These are phyloP conservation scores for Neopestalotiopsis clavispora DNA, from an alignment of 2,329 filamentous ascomycete species.

Conservation along the genomic window DNA sequence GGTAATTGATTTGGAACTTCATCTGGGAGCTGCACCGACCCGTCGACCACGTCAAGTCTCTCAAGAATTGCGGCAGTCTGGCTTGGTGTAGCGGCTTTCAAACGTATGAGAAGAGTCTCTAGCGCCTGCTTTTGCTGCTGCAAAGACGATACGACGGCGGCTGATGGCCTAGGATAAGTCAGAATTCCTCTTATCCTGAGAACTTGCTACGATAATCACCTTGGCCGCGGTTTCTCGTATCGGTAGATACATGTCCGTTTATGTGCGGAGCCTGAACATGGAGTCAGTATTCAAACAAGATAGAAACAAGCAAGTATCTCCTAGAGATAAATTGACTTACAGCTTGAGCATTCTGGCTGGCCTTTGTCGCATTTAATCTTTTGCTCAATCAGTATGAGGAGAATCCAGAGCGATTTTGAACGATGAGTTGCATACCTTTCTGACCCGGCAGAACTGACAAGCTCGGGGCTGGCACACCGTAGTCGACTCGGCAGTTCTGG, in stretches of 20 bases:
- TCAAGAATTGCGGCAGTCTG: background rate
- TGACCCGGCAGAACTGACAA: conserved; percentile 5
- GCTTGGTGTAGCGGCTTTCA: background rate
- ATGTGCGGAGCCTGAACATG: background rate
- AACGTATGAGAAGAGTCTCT: background rate
- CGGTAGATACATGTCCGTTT: conserved; percentile 1
- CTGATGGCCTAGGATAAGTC: background rate
- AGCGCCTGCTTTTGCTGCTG: conserved; percentile 6
- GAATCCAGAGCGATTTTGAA: background rate
- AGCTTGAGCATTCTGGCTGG: conserved; percentile 8
- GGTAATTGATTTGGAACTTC: background rate
- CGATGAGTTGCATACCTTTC: background rate
- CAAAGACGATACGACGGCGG: conserved; percentile 3
- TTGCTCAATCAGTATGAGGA: background rate
- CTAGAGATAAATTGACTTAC: background rate
- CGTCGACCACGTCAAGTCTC: background rate
- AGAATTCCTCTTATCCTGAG: background rate
- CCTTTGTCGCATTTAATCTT: conserved; percentile 11
- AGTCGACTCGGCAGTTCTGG: background rate
- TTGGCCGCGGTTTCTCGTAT: conserved; percentile 8
- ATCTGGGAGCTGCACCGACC: background rate
- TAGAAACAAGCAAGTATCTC: background rate
- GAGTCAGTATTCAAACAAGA: background rate
- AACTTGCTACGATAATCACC: background rate
- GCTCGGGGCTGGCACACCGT: background rate